Evolutionary conservation across 352 stramenopile genomes (phyloP).

Genomic region (Phytopythium boreale): DNA sequence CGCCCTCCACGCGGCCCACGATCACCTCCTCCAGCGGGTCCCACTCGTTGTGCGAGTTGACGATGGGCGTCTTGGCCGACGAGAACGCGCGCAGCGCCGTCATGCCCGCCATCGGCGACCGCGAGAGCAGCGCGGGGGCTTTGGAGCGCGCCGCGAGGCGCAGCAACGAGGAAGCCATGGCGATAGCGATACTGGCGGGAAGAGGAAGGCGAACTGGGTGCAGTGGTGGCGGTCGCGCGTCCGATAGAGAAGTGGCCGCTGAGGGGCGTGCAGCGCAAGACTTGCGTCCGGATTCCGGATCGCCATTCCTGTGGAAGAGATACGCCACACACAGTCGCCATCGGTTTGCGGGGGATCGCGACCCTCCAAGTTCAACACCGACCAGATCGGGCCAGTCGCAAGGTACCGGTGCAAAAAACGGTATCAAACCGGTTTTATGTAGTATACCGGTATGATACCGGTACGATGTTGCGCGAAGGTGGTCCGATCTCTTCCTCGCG

Average conservation of each 20-base stretch:
- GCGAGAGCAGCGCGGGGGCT: slow-evolving; percentile 1
- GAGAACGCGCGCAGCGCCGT: slow-evolving; percentile 7
- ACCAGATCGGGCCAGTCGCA: not conserved
- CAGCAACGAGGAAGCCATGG: slow-evolving; percentile 4
- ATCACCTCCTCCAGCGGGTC: slow-evolving; percentile 90
- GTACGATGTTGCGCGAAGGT: slow-evolving; percentile 16
- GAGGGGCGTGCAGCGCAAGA: not conserved
- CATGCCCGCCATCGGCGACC: too few relatives aligned
- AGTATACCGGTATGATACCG: slow-evolving; percentile 2
- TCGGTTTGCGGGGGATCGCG: slow-evolving; percentile 10
- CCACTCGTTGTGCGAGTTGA: slow-evolving; percentile 92
- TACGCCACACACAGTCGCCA: not conserved
- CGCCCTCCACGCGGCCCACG: slow-evolving; percentile 82
- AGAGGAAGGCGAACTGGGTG: not conserved
- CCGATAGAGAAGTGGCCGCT: not conserved
- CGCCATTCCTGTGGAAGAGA: not conserved
- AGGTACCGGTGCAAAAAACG: not conserved
- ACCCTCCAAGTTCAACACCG: slow-evolving; percentile 8
- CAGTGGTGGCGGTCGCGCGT: not conserved
- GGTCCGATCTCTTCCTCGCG: not conserved
- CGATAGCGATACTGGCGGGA: not conserved
- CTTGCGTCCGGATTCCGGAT: not conserved
- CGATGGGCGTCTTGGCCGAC: slow-evolving; percentile 44
- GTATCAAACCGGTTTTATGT: not conserved
- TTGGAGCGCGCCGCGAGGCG: not conserved